phyloP scores from a whole-genome alignment of 768 basidiomycete species.

The Rhodotorula graminis region DNA sequence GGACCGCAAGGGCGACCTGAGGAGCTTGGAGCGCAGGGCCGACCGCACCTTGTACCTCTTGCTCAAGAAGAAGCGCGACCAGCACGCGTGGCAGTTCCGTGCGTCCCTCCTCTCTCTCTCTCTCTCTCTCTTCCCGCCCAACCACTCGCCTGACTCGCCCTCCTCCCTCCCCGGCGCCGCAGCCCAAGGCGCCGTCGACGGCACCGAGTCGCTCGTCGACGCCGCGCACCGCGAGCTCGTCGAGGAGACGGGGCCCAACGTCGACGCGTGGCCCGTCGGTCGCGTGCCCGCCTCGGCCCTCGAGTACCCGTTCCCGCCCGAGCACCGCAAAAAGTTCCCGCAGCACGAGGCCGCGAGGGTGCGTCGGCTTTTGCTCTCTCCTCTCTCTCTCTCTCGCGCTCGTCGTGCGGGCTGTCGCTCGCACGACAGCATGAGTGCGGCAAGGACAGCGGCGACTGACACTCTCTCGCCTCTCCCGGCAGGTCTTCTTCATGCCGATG shows the following conservation, averaged over 20 bases:
- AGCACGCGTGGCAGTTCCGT: slow-evolving; percentile 58
- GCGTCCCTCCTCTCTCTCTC: slow-evolving; percentile 4
- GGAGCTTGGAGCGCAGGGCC: slow-evolving; percentile 73
- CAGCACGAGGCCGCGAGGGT: slow-evolving; percentile 31
- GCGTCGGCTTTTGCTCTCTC: background rate
- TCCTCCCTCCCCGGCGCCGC: background rate
- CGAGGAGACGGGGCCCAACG: slow-evolving; percentile 67
- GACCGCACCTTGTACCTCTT: slow-evolving; percentile 86
- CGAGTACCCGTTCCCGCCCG: slow-evolving; percentile 52
- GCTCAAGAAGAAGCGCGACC: slow-evolving; percentile 55
- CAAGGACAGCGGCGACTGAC: no score
- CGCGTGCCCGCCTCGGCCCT: slow-evolving; percentile 78
- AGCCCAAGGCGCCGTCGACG: slow-evolving; percentile 41
- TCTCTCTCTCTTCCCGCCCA: background rate
- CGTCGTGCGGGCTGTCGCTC: no score
- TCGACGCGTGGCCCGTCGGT: slow-evolving; percentile 94
- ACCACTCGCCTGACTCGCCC: background rate
- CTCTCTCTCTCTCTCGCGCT: background rate
- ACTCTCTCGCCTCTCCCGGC: background rate
- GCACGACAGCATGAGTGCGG: no score
- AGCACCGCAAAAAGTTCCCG: slow-evolving; percentile 20
- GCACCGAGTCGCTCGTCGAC: slow-evolving; percentile 49
- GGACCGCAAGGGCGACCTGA: slow-evolving; percentile 60
- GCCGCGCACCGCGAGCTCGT: slow-evolving; percentile 68
- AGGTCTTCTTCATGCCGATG: slow-evolving; percentile 93